phyloP scores from a whole-genome alignment of 371 early-diverging fungal genomes.

The Syncephalis plumigaleata region DNA sequence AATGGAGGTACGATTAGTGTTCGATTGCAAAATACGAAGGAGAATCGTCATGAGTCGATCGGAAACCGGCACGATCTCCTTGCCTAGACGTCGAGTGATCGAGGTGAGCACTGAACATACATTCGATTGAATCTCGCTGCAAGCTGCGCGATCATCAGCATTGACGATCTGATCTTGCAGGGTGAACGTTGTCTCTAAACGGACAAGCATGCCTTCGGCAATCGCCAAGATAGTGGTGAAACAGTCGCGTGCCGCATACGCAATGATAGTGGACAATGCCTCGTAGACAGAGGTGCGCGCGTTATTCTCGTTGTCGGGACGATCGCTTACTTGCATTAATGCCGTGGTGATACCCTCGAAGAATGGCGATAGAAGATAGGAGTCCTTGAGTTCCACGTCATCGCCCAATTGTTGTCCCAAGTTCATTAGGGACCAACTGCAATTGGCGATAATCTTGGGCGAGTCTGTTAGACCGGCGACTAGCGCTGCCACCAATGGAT shows the following conservation, averaged over 20 bases:
- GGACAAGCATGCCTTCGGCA: slow-evolving; percentile 48
- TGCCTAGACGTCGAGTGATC: slow-evolving; percentile 52
- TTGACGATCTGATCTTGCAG: slow-evolving; percentile 49
- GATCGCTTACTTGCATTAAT: slow-evolving; percentile 55
- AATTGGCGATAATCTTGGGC: slow-evolving; percentile 78
- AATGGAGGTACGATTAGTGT: slow-evolving; percentile 57
- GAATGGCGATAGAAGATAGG: slow-evolving; percentile 56
- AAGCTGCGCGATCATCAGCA: slow-evolving; percentile 56
- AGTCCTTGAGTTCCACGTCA: slow-evolving; percentile 22
- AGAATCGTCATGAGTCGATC: slow-evolving; percentile 80
- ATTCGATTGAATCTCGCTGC: slow-evolving; percentile 77
- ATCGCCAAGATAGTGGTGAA: slow-evolving; percentile 49
- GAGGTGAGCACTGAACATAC: slow-evolving; percentile 73
- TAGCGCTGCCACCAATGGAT: slow-evolving; percentile 52
- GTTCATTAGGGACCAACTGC: slow-evolving; percentile 86
- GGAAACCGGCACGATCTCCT: slow-evolving; percentile 44
- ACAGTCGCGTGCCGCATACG: slow-evolving; percentile 55
- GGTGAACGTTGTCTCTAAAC: slow-evolving; percentile 49
- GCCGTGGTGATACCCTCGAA: slow-evolving; percentile 63
- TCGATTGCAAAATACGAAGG: slow-evolving; percentile 34
- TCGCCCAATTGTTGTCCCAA: slow-evolving; percentile 57
- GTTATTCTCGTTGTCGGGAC: slow-evolving; percentile 47
- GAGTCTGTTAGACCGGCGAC: slow-evolving; percentile 64
- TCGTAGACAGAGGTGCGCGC: slow-evolving; percentile 84
- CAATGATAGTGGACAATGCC: slow-evolving; percentile 63